Percentiles rank a stretch among this genome's conserved stretches.
These are phyloP conservation scores for Trametes cinnabarina DNA, from an alignment of 768 basidiomycete species.

Conservation along the genomic window DNA sequence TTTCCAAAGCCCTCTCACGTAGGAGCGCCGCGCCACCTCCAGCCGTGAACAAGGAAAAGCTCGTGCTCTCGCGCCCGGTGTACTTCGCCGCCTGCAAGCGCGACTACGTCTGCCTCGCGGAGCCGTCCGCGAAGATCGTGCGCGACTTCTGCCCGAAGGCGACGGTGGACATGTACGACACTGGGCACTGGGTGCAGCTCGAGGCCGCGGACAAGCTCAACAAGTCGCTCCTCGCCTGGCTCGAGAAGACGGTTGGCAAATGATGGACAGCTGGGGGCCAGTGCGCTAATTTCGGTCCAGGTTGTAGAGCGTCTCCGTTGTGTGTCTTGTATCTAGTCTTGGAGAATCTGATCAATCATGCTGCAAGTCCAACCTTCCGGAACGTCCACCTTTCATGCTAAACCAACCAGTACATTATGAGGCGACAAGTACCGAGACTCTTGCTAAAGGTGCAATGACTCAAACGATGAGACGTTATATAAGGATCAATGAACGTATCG, in stretches of 20 bases:
- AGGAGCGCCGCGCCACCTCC: constrained; percentile 1
- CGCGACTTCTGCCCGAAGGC: constrained; percentile 28
- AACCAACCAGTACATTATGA: background rate
- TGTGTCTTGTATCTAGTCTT: background rate
- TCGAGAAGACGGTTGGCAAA: constrained; percentile 12
- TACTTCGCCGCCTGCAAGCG: constrained; percentile 37
- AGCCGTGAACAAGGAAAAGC: constrained; percentile 25
- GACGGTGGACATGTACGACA: constrained; percentile 34
- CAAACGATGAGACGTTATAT: too few species aligned
- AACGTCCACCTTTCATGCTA: background rate
- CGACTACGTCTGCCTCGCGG: constrained; percentile 35
- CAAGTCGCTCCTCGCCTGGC: constrained; percentile 35
- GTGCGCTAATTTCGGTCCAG: background rate
- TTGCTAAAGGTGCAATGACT: too few species aligned
- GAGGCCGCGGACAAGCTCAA: constrained; percentile 37
- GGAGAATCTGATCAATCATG: too few species aligned
- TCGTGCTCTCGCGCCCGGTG: constrained; percentile 35
- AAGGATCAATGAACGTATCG: too few species aligned
- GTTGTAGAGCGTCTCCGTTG: background rate
- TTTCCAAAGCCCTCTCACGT: background rate
- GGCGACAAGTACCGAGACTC: too few species aligned
- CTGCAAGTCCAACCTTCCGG: too few species aligned
- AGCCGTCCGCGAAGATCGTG: constrained; percentile 25
- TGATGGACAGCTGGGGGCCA: background rate
- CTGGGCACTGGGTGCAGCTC: constrained; percentile 40